A percentile compares a stretch with the other conserved stretches of the same genome.
phyloP scores from a whole-genome alignment of 306 rosid genomes.

The Geum urbanum region DNA sequence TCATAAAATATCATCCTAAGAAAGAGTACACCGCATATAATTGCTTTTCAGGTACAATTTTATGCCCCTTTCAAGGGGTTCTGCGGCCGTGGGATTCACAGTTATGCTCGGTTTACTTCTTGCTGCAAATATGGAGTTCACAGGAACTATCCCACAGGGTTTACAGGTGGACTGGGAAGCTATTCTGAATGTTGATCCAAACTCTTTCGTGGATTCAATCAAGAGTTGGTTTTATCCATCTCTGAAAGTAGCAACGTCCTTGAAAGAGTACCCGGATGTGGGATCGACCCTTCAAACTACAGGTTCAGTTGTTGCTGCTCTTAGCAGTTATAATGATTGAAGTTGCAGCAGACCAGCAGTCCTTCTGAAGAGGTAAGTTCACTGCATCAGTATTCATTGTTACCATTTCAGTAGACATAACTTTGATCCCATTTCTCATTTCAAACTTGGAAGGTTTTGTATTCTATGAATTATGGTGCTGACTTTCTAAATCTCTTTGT shows the following conservation, averaged over 20 bases:
- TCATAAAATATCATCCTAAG: constrained; percentile 15
- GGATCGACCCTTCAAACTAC: constrained; percentile 66
- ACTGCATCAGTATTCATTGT: neutral
- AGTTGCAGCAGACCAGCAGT: constrained; percentile 14
- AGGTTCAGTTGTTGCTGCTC: constrained; percentile 85
- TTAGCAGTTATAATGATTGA: constrained; percentile 64
- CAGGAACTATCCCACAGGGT: constrained; percentile 73
- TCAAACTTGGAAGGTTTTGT: neutral
- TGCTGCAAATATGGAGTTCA: constrained; percentile 95
- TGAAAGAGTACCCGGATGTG: constrained; percentile 87
- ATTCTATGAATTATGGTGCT: neutral
- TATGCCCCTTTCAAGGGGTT: constrained; percentile 95
- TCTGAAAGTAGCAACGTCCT: constrained; percentile 72
- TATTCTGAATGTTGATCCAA: constrained; percentile 60
- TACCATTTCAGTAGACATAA: neutral
- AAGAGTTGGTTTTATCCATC: constrained; percentile 90
- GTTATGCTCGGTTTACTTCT: constrained; percentile 88
- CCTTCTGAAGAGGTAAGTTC: constrained; percentile 32
- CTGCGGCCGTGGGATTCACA: constrained; percentile 76
- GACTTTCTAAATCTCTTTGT: neutral
- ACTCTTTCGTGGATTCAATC: constrained; percentile 61
- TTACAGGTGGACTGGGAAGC: constrained; percentile 98
- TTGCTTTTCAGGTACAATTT: constrained; percentile 76
- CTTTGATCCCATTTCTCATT: neutral
- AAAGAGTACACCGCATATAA: neutral